Conservation (phyloP, 2,329 filamentous ascomycete species). For the Neurospora crassa region DNA sequence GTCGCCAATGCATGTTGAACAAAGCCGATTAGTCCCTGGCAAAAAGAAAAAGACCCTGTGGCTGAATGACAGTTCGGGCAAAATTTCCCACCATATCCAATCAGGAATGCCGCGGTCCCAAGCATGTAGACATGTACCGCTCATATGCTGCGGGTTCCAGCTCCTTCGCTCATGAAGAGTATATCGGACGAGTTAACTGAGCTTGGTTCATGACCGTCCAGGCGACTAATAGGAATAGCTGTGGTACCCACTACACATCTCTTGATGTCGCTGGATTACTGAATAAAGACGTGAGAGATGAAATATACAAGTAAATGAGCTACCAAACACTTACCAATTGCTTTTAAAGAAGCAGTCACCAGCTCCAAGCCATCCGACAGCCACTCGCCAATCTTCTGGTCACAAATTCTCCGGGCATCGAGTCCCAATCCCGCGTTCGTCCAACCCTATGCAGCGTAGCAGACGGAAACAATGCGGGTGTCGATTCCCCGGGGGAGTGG, state of each 20-base stretch:
- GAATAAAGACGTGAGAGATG: neutral
- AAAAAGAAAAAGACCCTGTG: neutral
- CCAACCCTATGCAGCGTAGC: neutral
- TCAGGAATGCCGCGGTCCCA: neutral
- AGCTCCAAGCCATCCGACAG: neutral
- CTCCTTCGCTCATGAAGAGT: neutral
- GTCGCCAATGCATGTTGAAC: neutral
- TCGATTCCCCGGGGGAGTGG: neutral
- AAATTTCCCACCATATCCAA: neutral
- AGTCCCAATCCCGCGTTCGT: neutral
- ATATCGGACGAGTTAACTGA: neutral
- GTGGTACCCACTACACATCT: neutral
- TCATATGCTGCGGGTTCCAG: neutral
- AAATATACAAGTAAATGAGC: neutral
- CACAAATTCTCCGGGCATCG: neutral
- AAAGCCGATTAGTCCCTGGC: neutral
- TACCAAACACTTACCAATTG: neutral
- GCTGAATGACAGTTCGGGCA: neutral
- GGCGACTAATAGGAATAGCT: neutral
- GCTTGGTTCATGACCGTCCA: neutral
- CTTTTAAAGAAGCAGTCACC: neutral
- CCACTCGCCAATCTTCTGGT: neutral
- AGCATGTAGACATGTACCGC: neutral
- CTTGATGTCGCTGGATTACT: neutral
- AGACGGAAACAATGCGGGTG: neutral